Percentiles rank a stretch among this genome's conserved stretches.
Evolutionary conservation across 106 monocot genomes (phyloP).

Genomic region (Phalaenopsis equestris): DNA sequence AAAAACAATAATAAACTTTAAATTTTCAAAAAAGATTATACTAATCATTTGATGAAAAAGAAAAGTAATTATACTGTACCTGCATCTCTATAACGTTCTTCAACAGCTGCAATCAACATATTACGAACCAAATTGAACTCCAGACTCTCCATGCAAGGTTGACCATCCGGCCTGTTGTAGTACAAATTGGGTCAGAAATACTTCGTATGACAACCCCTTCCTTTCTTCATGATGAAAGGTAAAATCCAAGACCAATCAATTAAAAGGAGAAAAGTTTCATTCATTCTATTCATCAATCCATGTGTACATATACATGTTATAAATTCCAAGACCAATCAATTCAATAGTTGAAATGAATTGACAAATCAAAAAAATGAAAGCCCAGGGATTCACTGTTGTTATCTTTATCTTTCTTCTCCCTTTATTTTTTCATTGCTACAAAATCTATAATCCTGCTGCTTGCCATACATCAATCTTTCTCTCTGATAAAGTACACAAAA

Average conservation of each 20-base stretch:
- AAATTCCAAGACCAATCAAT: not conserved
- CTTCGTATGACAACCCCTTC: not conserved
- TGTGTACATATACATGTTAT: no score
- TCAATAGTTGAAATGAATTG: not conserved
- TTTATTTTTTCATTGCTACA: not conserved
- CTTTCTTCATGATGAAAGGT: not conserved
- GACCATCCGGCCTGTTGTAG: conserved; percentile 48
- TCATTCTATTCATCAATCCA: not conserved
- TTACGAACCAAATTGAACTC: conserved; percentile 66
- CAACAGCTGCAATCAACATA: conserved; percentile 72
- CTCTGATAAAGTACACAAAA: not conserved
- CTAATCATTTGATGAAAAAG: not conserved
- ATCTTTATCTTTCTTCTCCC: not conserved
- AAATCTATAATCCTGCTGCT: not conserved
- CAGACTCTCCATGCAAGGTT: conserved; percentile 54
- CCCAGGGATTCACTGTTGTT: not conserved
- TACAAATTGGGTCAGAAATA: not conserved
- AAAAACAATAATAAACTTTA: not conserved
- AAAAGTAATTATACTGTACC: conserved; percentile 23
- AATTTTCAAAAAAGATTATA: not conserved
- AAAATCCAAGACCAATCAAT: not conserved
- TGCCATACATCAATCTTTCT: not conserved
- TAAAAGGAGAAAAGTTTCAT: not conserved
- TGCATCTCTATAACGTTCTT: conserved; percentile 83
- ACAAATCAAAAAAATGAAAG: not conserved